These are phyloP conservation scores for Yarrowia sp. DNA, from an alignment of 805 yeast species.

Conservation along the genomic window DNA sequence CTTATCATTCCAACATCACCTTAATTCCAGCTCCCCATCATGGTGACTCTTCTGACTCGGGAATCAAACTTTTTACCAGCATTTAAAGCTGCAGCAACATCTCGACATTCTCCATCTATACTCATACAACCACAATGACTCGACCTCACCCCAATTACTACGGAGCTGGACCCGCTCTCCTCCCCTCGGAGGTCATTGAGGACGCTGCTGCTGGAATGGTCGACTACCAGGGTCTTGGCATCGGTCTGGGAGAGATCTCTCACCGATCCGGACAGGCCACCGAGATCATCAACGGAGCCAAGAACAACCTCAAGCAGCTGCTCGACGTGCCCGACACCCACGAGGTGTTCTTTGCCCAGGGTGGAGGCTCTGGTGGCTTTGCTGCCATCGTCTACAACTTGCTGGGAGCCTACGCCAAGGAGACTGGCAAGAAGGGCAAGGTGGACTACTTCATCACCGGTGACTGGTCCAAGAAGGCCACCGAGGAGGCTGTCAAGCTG, in stretches of 20 bases:
- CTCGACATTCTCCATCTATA: neutral
- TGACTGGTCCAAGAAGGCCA: constrained; percentile 86
- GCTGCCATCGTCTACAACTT: constrained; percentile 82
- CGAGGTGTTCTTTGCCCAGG: constrained; percentile 92
- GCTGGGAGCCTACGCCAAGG: constrained; percentile 67
- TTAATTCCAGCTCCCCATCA: neutral
- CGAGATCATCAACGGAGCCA: constrained; percentile 71
- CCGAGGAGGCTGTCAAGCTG: constrained; percentile 80
- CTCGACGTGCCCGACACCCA: constrained; percentile 83
- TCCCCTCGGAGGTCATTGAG: constrained; percentile 79
- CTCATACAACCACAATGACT: neutral
- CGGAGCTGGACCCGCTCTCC: constrained; percentile 98
- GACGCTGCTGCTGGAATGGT: constrained; percentile 84
- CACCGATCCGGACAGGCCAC: constrained; percentile 87
- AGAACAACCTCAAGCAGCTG: constrained; percentile 59
- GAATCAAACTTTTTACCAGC: neutral
- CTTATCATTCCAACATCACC: too few relatives aligned
- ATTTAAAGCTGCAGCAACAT: neutral
- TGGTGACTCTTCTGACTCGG: constrained; percentile 11
- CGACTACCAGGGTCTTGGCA: constrained; percentile 62
- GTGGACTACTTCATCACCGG: constrained; percentile 91
- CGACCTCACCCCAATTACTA: constrained; percentile 49
- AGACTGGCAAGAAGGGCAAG: constrained; percentile 68
- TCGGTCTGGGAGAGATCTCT: constrained; percentile 94
- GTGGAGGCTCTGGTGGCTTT: constrained; percentile 97